Conservation (phyloP, 768 basidiomycete species). For the Psilocybe sp. region DNA sequence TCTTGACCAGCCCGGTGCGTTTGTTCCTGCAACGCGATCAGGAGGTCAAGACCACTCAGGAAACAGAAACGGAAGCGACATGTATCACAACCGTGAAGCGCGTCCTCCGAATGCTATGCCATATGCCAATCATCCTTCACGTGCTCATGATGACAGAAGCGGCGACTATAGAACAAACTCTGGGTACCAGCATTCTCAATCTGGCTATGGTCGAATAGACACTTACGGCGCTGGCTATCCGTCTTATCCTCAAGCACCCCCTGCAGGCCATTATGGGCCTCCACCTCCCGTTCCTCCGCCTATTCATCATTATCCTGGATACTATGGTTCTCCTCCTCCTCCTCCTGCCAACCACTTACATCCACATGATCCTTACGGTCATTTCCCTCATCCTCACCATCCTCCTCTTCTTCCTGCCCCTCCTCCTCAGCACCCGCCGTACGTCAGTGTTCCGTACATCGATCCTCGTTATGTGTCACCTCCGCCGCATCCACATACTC, state of each 20-base stretch:
- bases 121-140: not conserved
- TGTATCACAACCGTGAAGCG: constrained; percentile 6
- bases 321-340: constrained; percentile 1
- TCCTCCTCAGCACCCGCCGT: constrained; percentile 7
- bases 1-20: constrained; percentile 22
- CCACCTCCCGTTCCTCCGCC: constrained; percentile 3
- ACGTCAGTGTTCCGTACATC: not conserved
- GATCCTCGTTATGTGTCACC: not conserved
- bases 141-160: not conserved
- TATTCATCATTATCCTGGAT: constrained; percentile 3
- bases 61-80: constrained; percentile 24
- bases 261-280: constrained; percentile 10
- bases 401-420: constrained; percentile 2
- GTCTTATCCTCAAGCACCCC: constrained; percentile 7
- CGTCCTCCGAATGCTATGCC: constrained; percentile 5
- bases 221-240: constrained; percentile 8
- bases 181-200: too few relatives aligned
- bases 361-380: not conserved
- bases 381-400: constrained; percentile 2
- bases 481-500: not conserved
- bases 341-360: not conserved
- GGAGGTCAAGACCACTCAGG: constrained; percentile 25
- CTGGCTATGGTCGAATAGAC: not conserved
- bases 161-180: too few relatives aligned
- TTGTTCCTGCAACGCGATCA: constrained; percentile 22